phyloP scores from a whole-genome alignment of 2,329 filamentous ascomycete genomes.

The Colletotrichum lindemuthianum region DNA sequence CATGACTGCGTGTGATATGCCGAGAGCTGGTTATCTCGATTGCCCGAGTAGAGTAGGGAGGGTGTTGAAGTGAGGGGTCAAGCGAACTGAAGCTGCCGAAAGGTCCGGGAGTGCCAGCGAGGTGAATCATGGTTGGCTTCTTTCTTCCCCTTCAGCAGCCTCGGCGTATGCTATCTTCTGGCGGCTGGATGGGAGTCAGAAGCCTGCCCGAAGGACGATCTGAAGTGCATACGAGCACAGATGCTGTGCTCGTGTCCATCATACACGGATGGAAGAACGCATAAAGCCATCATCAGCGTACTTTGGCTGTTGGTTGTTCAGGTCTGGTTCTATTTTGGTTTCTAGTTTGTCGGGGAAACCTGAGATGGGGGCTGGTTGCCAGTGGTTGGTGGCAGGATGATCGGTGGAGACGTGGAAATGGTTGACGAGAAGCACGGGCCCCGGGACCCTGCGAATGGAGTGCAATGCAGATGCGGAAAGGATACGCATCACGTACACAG shows the following conservation, averaged over 20 bases:
- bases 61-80: too few relatives aligned
- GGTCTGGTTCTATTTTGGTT: constrained; percentile 22
- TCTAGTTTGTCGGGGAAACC: constrained; percentile 8
- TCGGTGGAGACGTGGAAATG: constrained; percentile 25
- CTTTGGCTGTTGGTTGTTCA: neutral
- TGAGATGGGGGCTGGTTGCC: constrained; percentile 7
- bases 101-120: constrained; percentile 10
- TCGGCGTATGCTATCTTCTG: neutral
- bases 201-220: neutral
- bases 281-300: constrained; percentile 9
- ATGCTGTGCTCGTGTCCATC: neutral
- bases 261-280: neutral
- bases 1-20: too few relatives aligned
- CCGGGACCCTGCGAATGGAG: constrained; percentile 1
- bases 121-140: constrained; percentile 5
- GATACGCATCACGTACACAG: too few relatives aligned
- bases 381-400: constrained; percentile 8
- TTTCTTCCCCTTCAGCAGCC: neutral
- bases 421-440: constrained; percentile 28
- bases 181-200: neutral
- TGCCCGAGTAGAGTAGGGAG: neutral
- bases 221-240: too few relatives aligned
- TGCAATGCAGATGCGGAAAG: neutral
- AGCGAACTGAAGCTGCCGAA: constrained; percentile 12
- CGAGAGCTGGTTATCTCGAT: constrained; percentile 5